These are phyloP conservation scores for Nitzschia putrida DNA, from an alignment of 108 stramenopile species.

Conservation along the genomic window DNA sequence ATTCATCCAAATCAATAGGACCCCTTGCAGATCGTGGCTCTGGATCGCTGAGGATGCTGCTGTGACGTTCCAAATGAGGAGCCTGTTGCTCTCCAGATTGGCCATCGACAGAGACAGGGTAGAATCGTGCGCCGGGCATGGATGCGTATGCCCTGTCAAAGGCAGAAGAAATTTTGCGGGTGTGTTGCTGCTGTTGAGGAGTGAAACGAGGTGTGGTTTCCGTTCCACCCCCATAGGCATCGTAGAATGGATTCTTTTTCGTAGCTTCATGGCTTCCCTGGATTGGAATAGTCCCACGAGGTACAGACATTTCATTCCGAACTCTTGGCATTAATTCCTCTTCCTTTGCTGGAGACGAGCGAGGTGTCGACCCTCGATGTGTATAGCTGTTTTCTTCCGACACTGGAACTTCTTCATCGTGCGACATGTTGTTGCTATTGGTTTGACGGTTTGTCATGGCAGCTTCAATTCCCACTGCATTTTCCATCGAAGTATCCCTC, in stretches of 20 bases:
- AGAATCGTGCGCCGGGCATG: background rate
- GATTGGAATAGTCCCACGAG: too few relatives aligned
- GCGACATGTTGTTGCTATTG: background rate
- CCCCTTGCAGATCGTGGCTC: background rate
- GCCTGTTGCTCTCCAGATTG: background rate
- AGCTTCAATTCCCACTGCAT: conserved; percentile 27
- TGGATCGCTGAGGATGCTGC: too few relatives aligned
- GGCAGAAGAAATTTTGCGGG: conserved; percentile 1
- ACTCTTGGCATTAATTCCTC: too few relatives aligned
- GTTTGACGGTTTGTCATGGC: conserved; percentile 6
- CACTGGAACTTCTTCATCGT: background rate
- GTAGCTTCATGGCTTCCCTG: background rate
- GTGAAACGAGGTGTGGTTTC: background rate
- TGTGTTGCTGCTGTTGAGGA: background rate
- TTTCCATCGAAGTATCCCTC: conserved; percentile 37
- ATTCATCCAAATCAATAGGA: conserved; percentile 11
- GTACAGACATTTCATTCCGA: too few relatives aligned
- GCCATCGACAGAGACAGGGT: background rate
- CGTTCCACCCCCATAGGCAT: background rate
- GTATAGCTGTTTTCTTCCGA: conserved; percentile 6
- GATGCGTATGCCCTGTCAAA: conserved; percentile 9
- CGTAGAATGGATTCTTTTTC: background rate
- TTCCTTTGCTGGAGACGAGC: too few relatives aligned
- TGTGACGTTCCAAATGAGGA: too few relatives aligned
- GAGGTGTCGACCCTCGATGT: background rate